These are phyloP conservation scores for Aspergillus udagawae DNA, from an alignment of 2,329 filamentous ascomycete species.

Conservation along the genomic window DNA sequence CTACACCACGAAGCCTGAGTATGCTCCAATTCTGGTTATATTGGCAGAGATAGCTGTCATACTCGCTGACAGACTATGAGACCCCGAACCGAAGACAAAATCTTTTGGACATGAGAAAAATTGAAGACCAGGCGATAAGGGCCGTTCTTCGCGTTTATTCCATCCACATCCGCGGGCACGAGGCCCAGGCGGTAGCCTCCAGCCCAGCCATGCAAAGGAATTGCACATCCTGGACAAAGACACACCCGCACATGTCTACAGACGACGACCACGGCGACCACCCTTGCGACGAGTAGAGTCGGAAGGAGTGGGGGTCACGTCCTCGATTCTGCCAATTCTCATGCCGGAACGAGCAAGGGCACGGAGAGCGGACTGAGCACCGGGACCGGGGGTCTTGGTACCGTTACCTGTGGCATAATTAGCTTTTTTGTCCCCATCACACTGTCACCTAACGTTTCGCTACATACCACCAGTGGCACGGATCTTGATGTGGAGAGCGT, in stretches of 20 bases:
- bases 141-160: constrained; percentile 54
- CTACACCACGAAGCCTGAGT: not conserved
- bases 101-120: constrained; percentile 36
- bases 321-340: constrained; percentile 99
- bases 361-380: constrained; percentile 98
- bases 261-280: constrained; percentile 99
- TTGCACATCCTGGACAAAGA: constrained; percentile 25
- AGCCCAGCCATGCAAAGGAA: constrained; percentile 28
- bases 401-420: constrained; percentile 68
- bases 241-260: constrained; percentile 60
- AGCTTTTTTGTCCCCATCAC: not conserved
- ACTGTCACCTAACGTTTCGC: not conserved
- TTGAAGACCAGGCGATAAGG: constrained; percentile 50
- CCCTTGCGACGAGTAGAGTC: constrained; percentile 99
- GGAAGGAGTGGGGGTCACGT: constrained; percentile 97
- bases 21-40: constrained; percentile 13
- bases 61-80: constrained; percentile 20
- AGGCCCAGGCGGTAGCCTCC: constrained; percentile 29
- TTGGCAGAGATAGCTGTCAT: constrained; percentile 20
- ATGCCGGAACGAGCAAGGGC: constrained; percentile 98
- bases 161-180: constrained; percentile 41
- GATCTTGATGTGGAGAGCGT: constrained; percentile 99
- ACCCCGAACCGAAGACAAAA: constrained; percentile 21
- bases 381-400: constrained; percentile 99
- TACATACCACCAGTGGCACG: constrained; percentile 90